Evolutionary conservation across 1,139 yeast species (phyloP).

Genomic region (Taiozyma onychis): DNA sequence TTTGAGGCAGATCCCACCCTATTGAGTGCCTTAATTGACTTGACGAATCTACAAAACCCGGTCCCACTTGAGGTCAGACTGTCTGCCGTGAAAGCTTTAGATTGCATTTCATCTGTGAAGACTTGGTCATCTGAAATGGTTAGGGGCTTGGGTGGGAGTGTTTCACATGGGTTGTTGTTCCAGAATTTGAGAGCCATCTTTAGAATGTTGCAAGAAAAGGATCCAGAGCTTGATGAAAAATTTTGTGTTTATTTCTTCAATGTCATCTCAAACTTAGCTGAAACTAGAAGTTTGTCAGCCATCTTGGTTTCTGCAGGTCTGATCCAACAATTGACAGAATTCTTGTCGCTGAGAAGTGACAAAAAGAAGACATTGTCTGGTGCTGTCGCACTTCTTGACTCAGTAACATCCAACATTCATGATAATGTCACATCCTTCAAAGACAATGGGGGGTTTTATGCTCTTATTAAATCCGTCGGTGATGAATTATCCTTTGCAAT

Average conservation of each 20-base stretch:
- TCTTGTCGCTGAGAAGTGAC: conserved; percentile 44
- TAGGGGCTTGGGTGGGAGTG: conserved; percentile 83
- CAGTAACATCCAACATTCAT: conserved; percentile 34
- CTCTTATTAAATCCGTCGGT: conserved; percentile 56
- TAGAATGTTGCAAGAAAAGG: conserved; percentile 34
- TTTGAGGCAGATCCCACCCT: conserved; percentile 75
- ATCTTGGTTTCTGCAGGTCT: conserved; percentile 66
- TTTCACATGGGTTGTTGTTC: conserved; percentile 77
- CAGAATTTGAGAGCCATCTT: conserved; percentile 63
- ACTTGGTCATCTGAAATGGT: conserved; percentile 75
- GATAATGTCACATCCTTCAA: conserved; percentile 54
- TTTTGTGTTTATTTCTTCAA: conserved; percentile 52
- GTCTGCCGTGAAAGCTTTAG: conserved; percentile 64
- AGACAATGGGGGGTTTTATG: conserved; percentile 57
- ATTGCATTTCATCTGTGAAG: conserved; percentile 63
- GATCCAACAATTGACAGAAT: conserved; percentile 57
- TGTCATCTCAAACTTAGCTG: conserved; percentile 52
- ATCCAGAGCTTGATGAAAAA: conserved; percentile 34
- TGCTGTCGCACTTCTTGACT: conserved; percentile 58
- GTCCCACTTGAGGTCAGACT: conserved; percentile 48
- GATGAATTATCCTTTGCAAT: conserved; percentile 65
- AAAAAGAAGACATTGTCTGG: conserved; percentile 58
- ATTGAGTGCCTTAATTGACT: conserved; percentile 63
- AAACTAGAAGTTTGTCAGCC: conserved; percentile 43
- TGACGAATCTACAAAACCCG: conserved; percentile 52